Conservation (phyloP, 176 grass and related monocot species). For the Cocos nucifera region DNA sequence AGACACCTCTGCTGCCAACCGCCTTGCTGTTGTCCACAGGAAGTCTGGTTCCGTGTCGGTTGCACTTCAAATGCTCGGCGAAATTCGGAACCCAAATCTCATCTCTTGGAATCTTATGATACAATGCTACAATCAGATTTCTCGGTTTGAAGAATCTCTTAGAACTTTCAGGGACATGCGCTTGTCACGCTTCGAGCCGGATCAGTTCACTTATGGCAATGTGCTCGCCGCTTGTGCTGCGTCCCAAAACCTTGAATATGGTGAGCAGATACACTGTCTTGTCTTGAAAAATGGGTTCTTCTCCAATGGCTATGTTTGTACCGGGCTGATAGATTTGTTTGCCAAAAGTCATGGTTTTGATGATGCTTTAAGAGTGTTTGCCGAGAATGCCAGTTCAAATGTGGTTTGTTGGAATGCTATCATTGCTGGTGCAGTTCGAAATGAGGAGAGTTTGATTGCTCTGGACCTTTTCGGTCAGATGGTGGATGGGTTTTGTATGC, state of each 20-base stretch:
- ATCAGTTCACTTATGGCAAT: constrained; percentile 35
- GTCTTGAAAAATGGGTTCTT: constrained; percentile 44
- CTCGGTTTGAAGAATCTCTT: constrained; percentile 22
- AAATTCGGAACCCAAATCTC: constrained; percentile 24
- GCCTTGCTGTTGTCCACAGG: not conserved
- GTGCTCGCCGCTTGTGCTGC: constrained; percentile 29
- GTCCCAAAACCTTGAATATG: constrained; percentile 13
- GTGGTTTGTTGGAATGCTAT: constrained; percentile 52
- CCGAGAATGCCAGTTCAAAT: constrained; percentile 23
- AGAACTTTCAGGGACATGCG: constrained; percentile 19
- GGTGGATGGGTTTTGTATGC: constrained; percentile 32
- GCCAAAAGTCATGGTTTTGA: constrained; percentile 27
- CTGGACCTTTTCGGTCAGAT: constrained; percentile 39
- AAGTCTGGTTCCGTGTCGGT: not conserved
- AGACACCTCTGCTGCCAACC: not conserved
- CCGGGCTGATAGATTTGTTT: constrained; percentile 41
- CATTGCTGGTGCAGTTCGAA: constrained; percentile 39
- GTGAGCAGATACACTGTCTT: constrained; percentile 37
- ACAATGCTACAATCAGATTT: constrained; percentile 6
- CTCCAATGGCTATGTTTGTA: constrained; percentile 39
- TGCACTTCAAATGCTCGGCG: constrained; percentile 37
- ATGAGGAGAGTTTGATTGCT: constrained; percentile 29
- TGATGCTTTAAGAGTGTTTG: constrained; percentile 35
- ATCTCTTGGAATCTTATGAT: not conserved
- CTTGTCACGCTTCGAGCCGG: constrained; percentile 12